phyloP scores from a whole-genome alignment of 2,329 filamentous ascomycete genomes.

The Xylaria sp. region DNA sequence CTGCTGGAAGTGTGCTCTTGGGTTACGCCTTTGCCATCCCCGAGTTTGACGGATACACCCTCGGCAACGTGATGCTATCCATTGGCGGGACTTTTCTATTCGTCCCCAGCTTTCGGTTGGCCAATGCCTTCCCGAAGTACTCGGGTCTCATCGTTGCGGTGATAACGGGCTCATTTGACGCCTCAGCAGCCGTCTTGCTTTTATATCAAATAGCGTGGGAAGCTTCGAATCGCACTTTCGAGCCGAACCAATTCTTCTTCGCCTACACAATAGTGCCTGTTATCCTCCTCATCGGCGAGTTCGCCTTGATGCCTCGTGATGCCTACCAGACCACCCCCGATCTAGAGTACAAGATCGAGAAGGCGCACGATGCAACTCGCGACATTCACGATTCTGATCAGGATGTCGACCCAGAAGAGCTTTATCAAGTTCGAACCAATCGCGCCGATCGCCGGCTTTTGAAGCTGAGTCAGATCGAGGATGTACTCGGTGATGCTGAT shows the following conservation, averaged over 20 bases:
- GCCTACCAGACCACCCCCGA: slow-evolving; percentile 54
- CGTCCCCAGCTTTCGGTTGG: slow-evolving; percentile 72
- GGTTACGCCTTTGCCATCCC: slow-evolving; percentile 65
- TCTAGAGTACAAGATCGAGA: slow-evolving; percentile 54
- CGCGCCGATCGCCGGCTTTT: slow-evolving; percentile 63
- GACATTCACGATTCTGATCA: slow-evolving; percentile 65
- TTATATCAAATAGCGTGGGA: slow-evolving; percentile 68
- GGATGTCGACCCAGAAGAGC: slow-evolving; percentile 57
- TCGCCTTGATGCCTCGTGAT: slow-evolving; percentile 53
- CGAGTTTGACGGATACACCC: slow-evolving; percentile 67
- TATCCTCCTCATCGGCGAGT: slow-evolving; percentile 52
- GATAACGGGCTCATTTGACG: slow-evolving; percentile 72
- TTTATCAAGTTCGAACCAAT: slow-evolving; percentile 55
- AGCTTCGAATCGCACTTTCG: slow-evolving; percentile 50
- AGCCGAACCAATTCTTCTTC: slow-evolving; percentile 55
- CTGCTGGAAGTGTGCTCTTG: slow-evolving; percentile 67
- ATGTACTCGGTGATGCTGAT: slow-evolving; percentile 67
- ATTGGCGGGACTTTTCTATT: slow-evolving; percentile 72
- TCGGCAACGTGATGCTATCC: slow-evolving; percentile 68
- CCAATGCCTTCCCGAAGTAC: slow-evolving; percentile 70
- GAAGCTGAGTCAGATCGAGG: slow-evolving; percentile 70
- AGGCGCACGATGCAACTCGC: slow-evolving; percentile 50
- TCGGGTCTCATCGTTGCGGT: slow-evolving; percentile 69
- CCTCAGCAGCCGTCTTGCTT: slow-evolving; percentile 69
- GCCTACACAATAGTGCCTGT: slow-evolving; percentile 52